Evolutionary conservation across 2,329 filamentous ascomycete species (phyloP), one percentile per base, ranked within the genome.

Genomic region (Aspergillus texensis): DNA sequence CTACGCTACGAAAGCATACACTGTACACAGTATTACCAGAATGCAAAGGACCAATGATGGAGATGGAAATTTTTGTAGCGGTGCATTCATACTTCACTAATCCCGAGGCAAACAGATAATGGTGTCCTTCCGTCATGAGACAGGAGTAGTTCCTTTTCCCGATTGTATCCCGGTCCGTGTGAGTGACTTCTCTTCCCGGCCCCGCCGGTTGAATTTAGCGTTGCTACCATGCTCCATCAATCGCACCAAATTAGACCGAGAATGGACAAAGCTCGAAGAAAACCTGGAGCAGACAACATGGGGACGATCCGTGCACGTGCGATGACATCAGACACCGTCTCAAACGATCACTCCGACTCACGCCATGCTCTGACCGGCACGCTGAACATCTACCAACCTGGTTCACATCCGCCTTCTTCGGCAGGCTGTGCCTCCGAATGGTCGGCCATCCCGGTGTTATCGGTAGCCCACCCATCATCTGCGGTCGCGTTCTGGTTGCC

Each of bases 391-490:
- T 61, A 60, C 50, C 61, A 55, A n/a, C 28, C 45, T 24, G 21
- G 6, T 54, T 32, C 19, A 45, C 45, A 57, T n/a, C 36, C 36
- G 24, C 48, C 60, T 21, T 43, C 62, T 11, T 24, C 62, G n/a
- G 54, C 30, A 45, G 48, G 19, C 28, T 24, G 9, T 39, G 19
- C 52, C 19, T 60, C 52, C 21, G 24, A 21, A 24, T 57, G 56
- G 50, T 41, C 41, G 64, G 63, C 61, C 34, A 58, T 41, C 9
- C 41, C 52, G 57, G 66, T 34, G 50, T 60, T 60, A 28, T 57
- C 46, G 30, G 45, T 45, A 34, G 28, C 53, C 60, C 57, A 64
- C 11, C 10, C 48, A 45, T 60, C 58, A 32, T 53, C 43, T 24
- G 28, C 57, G 41, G 36, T 36, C 6, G 14, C 43, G 24, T 45